phyloP scores from a whole-genome alignment of 805 yeast genomes.

The Candida ovalis region DNA sequence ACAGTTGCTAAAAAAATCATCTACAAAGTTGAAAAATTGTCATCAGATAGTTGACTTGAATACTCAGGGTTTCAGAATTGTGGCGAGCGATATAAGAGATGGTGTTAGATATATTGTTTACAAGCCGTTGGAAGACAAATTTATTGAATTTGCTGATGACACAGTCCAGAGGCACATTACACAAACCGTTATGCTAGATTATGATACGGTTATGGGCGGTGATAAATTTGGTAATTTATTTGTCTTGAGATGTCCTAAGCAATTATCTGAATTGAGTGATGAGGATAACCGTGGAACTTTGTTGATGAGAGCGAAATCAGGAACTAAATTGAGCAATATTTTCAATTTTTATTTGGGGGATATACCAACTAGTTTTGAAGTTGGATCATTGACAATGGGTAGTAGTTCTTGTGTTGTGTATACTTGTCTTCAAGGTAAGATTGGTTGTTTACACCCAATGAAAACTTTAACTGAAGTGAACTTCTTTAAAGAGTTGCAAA shows the following conservation, averaged over 20 bases:
- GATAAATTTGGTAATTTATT: constrained; percentile 84
- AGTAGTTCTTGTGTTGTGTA: constrained; percentile 41
- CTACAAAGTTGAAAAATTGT: constrained; percentile 38
- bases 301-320: constrained; percentile 28
- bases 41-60: constrained; percentile 51
- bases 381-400: constrained; percentile 54
- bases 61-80: constrained; percentile 55
- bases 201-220: constrained; percentile 74
- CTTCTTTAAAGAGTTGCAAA: constrained; percentile 54
- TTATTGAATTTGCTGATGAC: constrained; percentile 71
- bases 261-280: constrained; percentile 44
- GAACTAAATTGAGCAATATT: constrained; percentile 37
- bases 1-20: constrained; percentile 69
- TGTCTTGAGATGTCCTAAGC: constrained; percentile 57
- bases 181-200: constrained; percentile 57
- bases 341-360: constrained; percentile 66
- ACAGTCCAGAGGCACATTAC: constrained; percentile 64
- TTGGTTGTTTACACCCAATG: constrained; percentile 73
- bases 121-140: constrained; percentile 43
- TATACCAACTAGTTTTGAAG: constrained; percentile 59
- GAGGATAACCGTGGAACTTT: constrained; percentile 45
- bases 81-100: constrained; percentile 67
- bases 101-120: constrained; percentile 58
- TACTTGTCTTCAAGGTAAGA: constrained; percentile 75
- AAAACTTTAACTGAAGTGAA: constrained; percentile 56